phyloP scores from a whole-genome alignment of 2,329 filamentous ascomycete species.

The Escovopsis weberi region DNA sequence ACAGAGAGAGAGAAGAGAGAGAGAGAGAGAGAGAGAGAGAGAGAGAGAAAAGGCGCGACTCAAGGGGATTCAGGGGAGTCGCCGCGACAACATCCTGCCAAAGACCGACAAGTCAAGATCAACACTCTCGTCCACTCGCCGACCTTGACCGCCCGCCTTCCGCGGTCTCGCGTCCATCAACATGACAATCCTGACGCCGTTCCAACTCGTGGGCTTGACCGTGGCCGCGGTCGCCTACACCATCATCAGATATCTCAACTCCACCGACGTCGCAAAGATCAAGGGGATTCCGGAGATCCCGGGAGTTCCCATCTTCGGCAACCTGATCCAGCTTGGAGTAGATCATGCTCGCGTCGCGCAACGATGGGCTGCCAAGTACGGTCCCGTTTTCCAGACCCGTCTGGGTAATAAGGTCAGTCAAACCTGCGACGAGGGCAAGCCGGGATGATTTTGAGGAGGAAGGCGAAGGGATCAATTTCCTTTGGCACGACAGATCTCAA shows the following conservation, averaged over 20 bases:
- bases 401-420: conserved; percentile 48
- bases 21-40: no score
- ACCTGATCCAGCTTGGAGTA: conserved; percentile 43
- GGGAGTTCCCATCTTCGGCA: conserved; percentile 48
- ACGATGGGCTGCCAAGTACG: conserved; percentile 45
- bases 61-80: no score
- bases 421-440: not conserved
- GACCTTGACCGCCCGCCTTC: no score
- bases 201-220: conserved; percentile 8
- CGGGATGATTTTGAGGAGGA: no score
- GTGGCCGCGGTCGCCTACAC: conserved; percentile 9
- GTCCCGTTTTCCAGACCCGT: conserved; percentile 50
- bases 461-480: not conserved
- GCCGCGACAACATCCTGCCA: no score
- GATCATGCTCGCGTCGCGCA: conserved; percentile 40
- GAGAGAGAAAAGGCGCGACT: no score
- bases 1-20: no score
- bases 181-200: conserved; percentile 6
- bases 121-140: no score
- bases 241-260: conserved; percentile 20
- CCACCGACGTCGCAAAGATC: conserved; percentile 44
- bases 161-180: no score
- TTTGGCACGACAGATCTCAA: no score
- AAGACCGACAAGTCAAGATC: no score
- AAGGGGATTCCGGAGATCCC: conserved; percentile 47